Evolutionary conservation across 768 basidiomycete genomes (phyloP), one percentile per base, ranked within the genome.

Genomic region (Lactarius quietus): DNA sequence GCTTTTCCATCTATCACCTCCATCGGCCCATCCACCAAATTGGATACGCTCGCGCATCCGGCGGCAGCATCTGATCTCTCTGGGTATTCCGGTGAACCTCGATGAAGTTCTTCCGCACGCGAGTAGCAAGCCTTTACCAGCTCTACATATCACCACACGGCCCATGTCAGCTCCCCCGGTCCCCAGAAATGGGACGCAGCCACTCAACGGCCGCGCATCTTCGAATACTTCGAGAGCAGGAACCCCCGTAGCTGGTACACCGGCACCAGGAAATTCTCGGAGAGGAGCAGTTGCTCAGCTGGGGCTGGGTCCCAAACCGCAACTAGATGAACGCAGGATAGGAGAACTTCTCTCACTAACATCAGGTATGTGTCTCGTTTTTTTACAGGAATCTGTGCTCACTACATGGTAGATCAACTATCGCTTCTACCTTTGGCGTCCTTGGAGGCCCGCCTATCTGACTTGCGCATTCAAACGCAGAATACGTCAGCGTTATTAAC

Each of bases 21-120:
- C 91, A 38, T 84, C 87, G 12, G 88, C 84, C 53, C 87, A 89
- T 73, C 88, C 92, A n/a, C 87, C 93, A 60, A 95, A 92, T 71
- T 98, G 95, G 95, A 95, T 87, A 58, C 88, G 93, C 55, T 96
- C 94, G 63, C 85, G 91, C 52, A 94, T 93, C 73, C 85, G 95
- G 62, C 81, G 94, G 56, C 93, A 94, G 72, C 93, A 97, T 72
- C 81, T 98, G 56, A 96, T 96, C 66, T 78, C 92, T 15, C 85
- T 98, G 29, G 95, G 95, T 28, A 88, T 98, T 54, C 95, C 95
- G 4, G 92, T 98, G 59, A 98, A 98, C 73, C 81, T 98, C 7
- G 95, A 98, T 73, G 95, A 98, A 78, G 87, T 96, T 9, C 78
- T 92, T 45, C 90, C 91, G 2, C 85, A 83, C 55, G 79, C 83